Base-by-base conservation (phyloP, 2,329 filamentous ascomycete species). In the Diaporthe ilicicola region DNA sequence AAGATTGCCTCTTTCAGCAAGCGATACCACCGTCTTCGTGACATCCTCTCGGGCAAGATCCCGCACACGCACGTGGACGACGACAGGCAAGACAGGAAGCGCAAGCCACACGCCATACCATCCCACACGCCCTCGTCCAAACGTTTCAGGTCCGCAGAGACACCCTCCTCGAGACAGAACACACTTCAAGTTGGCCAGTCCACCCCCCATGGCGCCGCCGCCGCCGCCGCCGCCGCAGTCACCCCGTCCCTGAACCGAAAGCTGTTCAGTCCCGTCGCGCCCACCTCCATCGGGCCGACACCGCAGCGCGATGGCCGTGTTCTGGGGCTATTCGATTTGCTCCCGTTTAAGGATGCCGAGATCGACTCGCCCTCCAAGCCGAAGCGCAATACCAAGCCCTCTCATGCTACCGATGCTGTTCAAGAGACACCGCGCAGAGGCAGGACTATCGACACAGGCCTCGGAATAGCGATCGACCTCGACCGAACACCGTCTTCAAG, bases 251-350 rank as follows among this genome's bases (percentile, higher is more conserved):
- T 86, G 53, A 84, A 86, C 46, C 84, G 89, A 37, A 89, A 86
- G 70, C 82, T 91, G 7, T 92, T 91, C 77, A 90, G 88, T 70
- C 88, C 90, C 1, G 81, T 81, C 0, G 84, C 86, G 13, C 88
- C 89, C 2, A 90, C 88, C 6, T 88, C 86, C 0, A 88, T 96
- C 72, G 93, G 92, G 2, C 93, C 93, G 1, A 96, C 93, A 15
- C 93, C 93, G 3, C 93, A 95, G 77, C 90, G 90, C 73, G 92
- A 95, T 78, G 93, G 93, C 34, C 89, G 89, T 24, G 91, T 94
- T 1, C 84, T 96, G 2, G 93, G 93, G 5, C 82, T 96, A 22
- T 96, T 96, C 78, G 93, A 95, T 77, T 81, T 92, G 13, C 82
- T 94, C 9, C 82, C 84, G 32, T 85, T 88, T 70, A 83, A 84